Evolutionary conservation across 257 asterid species (phyloP).

Genomic region (Nicotiana tomentosiformis): DNA sequence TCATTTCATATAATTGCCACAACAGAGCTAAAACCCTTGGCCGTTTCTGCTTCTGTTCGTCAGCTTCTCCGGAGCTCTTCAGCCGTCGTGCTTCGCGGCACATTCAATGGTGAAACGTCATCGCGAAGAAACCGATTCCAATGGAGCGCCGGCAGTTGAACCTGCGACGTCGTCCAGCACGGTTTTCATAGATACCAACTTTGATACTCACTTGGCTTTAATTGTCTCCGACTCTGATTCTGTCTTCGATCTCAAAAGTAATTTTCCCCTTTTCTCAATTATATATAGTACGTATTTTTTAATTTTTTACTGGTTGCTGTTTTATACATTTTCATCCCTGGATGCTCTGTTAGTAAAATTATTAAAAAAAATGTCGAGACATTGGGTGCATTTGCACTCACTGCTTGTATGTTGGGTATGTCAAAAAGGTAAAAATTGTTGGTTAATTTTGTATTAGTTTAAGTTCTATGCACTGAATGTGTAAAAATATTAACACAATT

Average conservation of each 20-base stretch:
- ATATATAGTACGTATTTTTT: no score
- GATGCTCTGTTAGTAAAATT: no score
- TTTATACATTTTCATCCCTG: background rate
- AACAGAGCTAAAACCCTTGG: background rate
- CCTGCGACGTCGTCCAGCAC: conserved; percentile 14
- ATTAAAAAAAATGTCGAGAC: background rate
- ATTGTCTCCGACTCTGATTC: conserved; percentile 40
- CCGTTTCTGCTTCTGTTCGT: background rate
- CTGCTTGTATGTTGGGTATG: background rate
- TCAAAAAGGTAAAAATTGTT: background rate
- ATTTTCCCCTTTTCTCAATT: background rate
- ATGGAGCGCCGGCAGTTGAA: background rate
- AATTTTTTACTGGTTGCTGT: background rate
- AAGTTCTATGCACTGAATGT: no score
- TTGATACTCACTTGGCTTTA: conserved; percentile 54
- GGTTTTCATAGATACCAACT: conserved; percentile 57
- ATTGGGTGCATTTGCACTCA: background rate
- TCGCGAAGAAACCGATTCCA: conserved; percentile 15
- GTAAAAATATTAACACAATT: no score
- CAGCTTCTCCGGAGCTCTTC: background rate
- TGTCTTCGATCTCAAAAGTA: conserved; percentile 53
- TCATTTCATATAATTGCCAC: background rate
- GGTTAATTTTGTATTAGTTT: background rate
- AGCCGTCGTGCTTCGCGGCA: background rate
- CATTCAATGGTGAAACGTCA: conserved; percentile 43